Conservation (phyloP, 1,139 yeast species). For the Suhomyces atakaporum region DNA sequence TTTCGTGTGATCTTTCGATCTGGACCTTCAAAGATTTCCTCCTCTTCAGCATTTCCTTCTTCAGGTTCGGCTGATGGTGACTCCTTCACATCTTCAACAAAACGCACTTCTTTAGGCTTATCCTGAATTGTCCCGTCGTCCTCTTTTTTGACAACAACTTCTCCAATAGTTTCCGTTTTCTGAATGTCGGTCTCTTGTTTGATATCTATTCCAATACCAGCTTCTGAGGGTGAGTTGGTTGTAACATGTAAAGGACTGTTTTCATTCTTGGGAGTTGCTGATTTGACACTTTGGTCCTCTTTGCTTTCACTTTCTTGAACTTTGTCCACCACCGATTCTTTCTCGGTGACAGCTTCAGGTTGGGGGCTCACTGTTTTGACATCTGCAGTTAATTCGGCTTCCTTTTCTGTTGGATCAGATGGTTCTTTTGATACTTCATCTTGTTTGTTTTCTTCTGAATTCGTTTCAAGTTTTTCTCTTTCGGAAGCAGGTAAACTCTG, state of each 20-base stretch:
- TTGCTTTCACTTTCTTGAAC: too few relatives aligned
- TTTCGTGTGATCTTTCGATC: constrained; percentile 57
- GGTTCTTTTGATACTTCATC: too few relatives aligned
- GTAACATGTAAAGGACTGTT: too few relatives aligned
- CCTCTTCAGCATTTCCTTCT: constrained; percentile 9
- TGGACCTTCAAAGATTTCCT: constrained; percentile 62
- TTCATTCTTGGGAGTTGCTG: too few relatives aligned
- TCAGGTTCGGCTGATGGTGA: constrained; percentile 2
- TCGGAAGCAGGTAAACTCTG: too few relatives aligned
- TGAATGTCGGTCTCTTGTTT: background rate
- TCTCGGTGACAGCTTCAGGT: too few relatives aligned
- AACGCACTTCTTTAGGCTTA: constrained; percentile 19
- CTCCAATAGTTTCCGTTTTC: background rate
- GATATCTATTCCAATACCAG: background rate
- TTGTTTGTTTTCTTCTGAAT: too few relatives aligned
- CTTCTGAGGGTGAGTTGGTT: background rate
- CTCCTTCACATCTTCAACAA: constrained; percentile 28
- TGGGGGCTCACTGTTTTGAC: too few relatives aligned
- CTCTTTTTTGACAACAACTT: background rate
- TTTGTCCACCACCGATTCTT: too few relatives aligned
- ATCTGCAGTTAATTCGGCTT: too few relatives aligned
- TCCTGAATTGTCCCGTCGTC: background rate
- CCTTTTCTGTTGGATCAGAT: too few relatives aligned
- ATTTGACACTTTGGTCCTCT: background rate
- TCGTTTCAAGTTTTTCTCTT: too few relatives aligned